Conservation (phyloP, 257 asterid species). For the Fraxinus excelsior region DNA sequence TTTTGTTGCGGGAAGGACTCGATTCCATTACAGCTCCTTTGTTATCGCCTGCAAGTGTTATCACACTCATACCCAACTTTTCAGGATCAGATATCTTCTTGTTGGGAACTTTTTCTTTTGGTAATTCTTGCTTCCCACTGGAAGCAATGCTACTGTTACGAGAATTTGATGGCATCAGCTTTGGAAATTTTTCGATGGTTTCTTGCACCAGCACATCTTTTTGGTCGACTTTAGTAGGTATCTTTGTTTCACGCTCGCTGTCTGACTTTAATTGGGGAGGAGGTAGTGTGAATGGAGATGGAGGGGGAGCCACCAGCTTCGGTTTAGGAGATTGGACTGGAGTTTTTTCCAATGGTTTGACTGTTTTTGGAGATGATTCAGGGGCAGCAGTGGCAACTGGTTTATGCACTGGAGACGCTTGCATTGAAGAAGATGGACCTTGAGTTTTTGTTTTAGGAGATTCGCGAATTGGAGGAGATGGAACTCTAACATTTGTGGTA, state of each 20-base stretch:
- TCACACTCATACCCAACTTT: slow-evolving; percentile 45
- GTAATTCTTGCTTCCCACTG: slow-evolving; percentile 24
- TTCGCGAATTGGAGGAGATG: slow-evolving; percentile 1
- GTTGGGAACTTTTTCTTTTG: slow-evolving; percentile 26
- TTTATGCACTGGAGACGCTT: slow-evolving; percentile 30
- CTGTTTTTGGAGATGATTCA: slow-evolving; percentile 37
- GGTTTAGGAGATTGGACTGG: slow-evolving; percentile 40
- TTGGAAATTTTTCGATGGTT: slow-evolving; percentile 28
- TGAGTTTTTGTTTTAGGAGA: slow-evolving; percentile 29
- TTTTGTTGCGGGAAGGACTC: slow-evolving; percentile 40
- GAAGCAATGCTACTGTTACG: slow-evolving; percentile 8
- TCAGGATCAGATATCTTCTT: slow-evolving; percentile 38
- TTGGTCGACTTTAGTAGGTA: slow-evolving; percentile 32
- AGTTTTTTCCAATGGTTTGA: slow-evolving; percentile 32
- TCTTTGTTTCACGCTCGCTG: slow-evolving; percentile 25
- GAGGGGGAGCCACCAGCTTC: slow-evolving; percentile 43
- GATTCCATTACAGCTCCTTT: slow-evolving; percentile 79
- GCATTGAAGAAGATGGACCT: slow-evolving; percentile 28
- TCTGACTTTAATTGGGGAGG: slow-evolving; percentile 39
- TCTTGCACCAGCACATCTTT: slow-evolving; percentile 39
- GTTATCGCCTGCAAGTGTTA: slow-evolving; percentile 77
- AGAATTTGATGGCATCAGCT: slow-evolving; percentile 1
- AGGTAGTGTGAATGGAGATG: slow-evolving; percentile 49
- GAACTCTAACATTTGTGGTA: not conserved
- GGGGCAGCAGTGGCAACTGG: slow-evolving; percentile 18